Base-by-base conservation (phyloP, 495 filamentous ascomycete species). In the Achaetomiella virescens region DNA sequence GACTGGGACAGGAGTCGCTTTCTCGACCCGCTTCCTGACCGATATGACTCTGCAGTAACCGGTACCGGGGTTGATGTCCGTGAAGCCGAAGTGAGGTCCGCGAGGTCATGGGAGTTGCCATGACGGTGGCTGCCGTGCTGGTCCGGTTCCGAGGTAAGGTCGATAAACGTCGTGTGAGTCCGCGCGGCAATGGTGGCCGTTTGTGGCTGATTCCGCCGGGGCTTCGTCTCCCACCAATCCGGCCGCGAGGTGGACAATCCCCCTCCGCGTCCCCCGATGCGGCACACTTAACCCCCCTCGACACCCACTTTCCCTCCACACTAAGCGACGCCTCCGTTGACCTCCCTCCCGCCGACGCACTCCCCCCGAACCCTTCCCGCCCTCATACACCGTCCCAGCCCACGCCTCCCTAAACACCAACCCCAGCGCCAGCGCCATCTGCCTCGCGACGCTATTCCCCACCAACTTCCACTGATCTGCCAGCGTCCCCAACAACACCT, bases 381-480 rank as follows among this genome's bases (percentile, higher is more conserved):
- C n/a, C n/a, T n/a, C n/a, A n/a, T n/a, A n/a, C n/a, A n/a, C n/a
- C n/a, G n/a, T 67, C 0, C 65, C 69, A 8, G 66, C 55, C 73
- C 72, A 87, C 0, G 87, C 84, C 54, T 84, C 76, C 18, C 85
- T 69, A 3, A 90, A 68, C 35, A 74, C 62, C 6, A 88, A 56
- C 1, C 86, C 86, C 38, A 87, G 62, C 15, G 80, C 84, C 21
- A 87, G 52, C 7, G 85, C 75, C 17, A 87, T 79, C 6, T 74
- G 73, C 21, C 85, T 77, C n/a, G 82, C 78, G 3, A 91, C 88
- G 47, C 80, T 83, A 63, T 91, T 91, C 0, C 87, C 88, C 14
- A 89, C 71, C 36, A 87, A 77, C 52, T 76, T 80, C 70, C 78
- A 83, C 59, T 84, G 79, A 12, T 81, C 67, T 0, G 49, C 35